A percentile compares a stretch with the other conserved stretches of the same genome.
phyloP scores from a whole-genome alignment of 208 protist species.

The Balamuthia mandrillaris region DNA sequence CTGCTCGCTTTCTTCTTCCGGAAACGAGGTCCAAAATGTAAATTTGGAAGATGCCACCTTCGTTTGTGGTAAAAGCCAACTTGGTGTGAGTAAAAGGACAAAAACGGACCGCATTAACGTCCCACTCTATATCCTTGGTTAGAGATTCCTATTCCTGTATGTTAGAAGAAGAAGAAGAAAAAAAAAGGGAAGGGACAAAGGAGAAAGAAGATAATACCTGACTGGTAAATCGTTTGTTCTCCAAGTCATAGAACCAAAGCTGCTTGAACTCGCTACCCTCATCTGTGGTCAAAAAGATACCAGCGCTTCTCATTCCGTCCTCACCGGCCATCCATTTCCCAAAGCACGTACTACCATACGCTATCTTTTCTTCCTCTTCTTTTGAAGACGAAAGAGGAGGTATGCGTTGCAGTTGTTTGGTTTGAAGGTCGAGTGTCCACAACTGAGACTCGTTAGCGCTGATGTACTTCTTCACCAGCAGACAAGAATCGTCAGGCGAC shows the following conservation, averaged over 20 bases:
- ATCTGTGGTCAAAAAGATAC: background rate
- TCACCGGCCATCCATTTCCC: no score
- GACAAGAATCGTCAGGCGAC: background rate
- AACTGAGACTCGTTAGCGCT: background rate
- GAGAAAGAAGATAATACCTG: no score
- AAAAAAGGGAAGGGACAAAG: no score
- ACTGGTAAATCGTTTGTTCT: background rate
- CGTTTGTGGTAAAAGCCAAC: constrained; percentile 2
- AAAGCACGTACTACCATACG: no score
- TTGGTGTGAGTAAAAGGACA: background rate
- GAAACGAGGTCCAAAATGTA: background rate
- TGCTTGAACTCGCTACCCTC: background rate
- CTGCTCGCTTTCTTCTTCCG: background rate
- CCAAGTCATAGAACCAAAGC: background rate
- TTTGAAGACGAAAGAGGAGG: no score
- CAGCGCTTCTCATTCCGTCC: no score
- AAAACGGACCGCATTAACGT: background rate
- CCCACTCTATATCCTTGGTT: background rate
- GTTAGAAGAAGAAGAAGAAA: background rate
- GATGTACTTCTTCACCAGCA: constrained; percentile 26
- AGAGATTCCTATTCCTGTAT: background rate
- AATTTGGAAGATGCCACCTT: background rate
- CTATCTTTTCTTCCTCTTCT: no score
- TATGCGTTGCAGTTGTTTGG: no score
- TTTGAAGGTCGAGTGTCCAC: background rate